Base-by-base conservation (phyloP, 2,329 filamentous ascomycete genomes). In the Pyrenochaeta sp. region DNA sequence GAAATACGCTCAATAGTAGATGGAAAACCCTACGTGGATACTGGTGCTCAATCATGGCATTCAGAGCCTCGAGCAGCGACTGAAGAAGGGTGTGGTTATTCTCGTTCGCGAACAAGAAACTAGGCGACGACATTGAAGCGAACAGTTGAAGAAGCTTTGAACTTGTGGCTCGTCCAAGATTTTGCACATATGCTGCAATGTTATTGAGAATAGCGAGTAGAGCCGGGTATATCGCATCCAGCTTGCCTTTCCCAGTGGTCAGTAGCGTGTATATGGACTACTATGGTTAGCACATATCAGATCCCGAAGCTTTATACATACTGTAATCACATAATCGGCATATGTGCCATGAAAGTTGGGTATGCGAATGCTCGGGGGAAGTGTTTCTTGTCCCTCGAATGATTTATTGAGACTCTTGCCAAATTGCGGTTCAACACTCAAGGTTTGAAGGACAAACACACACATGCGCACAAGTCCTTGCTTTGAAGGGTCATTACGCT, bases 401-500 rank as follows among this genome's bases (percentile, higher is more conserved):
- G 82, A 83, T 76, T 92, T 93, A 77, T 97, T 98, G 45, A 99
- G 82, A 66, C 92, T 94, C 69, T 89, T 86, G 27, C 92, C 94
- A 75, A 98, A 98, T 58, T 90, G 92, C 50, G 89, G 85, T 76
- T 98, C 95, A 2, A 96, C 92, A 68, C 94, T 98, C 69, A 99
- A 79, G 0, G 95, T 98, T 76, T 99, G 95, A 35, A 99, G 79
- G 37, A 98, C 84, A 74, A 99, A 98, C n/a, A 96, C 89, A 75
- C 95, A 97, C 92, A 98, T 97, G 49, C 95, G 86, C 21, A 98
- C 91, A 1, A 97, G 83, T 0, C 95, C 95, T 75, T 97, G 93
- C 73, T 94, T 96, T 1, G 92, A 87, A 17, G 90, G 81, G 69
- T 98, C 94, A 36, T 87, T 85, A 70, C 92, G 92, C 75, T 95